Percentiles rank a stretch among this genome's conserved stretches.
Conservation (phyloP, 495 filamentous ascomycete species). For the Monascus purpureus region DNA sequence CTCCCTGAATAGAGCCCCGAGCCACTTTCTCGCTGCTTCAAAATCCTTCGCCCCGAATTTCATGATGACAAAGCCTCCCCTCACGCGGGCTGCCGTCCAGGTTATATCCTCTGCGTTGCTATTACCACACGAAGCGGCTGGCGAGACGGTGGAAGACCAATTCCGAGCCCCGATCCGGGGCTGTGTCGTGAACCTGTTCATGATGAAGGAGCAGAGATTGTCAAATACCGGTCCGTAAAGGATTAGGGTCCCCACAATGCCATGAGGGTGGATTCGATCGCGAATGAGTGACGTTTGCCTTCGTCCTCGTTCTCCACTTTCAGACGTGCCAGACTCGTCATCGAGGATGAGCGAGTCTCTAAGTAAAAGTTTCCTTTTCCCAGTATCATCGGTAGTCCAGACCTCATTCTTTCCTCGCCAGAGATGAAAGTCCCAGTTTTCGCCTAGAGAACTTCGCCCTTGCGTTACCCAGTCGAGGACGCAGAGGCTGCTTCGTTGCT, state of each 20-base stretch:
- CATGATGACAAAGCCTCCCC: conserved; percentile 68
- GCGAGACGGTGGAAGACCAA: conserved; percentile 39
- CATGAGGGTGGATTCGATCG: conserved; percentile 31
- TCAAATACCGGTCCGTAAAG: conserved; percentile 61
- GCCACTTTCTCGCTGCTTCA: conserved; percentile 48
- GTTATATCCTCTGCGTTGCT: conserved; percentile 42
- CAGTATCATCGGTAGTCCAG: conserved; percentile 36
- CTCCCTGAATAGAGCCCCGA: conserved; percentile 39
- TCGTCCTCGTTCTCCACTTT: conserved; percentile 1
- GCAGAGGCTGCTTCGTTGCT: conserved; percentile 48
- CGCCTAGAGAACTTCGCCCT: conserved; percentile 74
- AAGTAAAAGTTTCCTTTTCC: conserved; percentile 50
- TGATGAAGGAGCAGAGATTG: conserved; percentile 49
- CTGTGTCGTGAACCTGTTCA: conserved; percentile 57
- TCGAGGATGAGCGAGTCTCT: conserved; percentile 72
- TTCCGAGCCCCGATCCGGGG: conserved; percentile 77
- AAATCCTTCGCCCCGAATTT: conserved; percentile 63
- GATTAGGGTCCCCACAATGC: conserved; percentile 71
- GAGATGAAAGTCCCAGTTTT: conserved; percentile 66
- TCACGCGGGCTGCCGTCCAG: conserved; percentile 75
- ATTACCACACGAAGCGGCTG: conserved; percentile 13
- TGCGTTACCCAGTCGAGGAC: conserved; percentile 87
- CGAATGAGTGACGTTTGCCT: conserved; percentile 41
- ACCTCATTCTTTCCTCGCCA: conserved; percentile 83
- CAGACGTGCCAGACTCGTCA: conserved; percentile 11